Evolutionary conservation across 768 basidiomycete genomes (phyloP), one percentile per base, ranked within the genome.

Genomic region (Strobilomyces dryophilus): DNA sequence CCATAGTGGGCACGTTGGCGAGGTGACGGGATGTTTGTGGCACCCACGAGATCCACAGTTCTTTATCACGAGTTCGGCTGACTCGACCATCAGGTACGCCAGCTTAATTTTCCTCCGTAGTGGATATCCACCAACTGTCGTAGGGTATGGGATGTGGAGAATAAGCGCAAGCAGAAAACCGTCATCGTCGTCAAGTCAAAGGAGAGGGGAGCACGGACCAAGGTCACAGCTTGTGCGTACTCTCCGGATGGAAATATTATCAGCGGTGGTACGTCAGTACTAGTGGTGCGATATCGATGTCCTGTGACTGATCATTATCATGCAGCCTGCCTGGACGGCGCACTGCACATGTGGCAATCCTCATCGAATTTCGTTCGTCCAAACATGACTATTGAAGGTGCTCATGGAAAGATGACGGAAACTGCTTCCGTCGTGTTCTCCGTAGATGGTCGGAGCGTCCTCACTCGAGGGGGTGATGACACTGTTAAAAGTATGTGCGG

Each of bases 151-250:
- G 89, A 98, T 61, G 81, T 85, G 32, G 89, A 92, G 66, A 85
- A 93, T 64, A 91, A 85, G 68, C 83, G 92, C 47, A 97, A 98
- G 71, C 94, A 97, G 65, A 98, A 94, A 74, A 80, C 85, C 0
- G 93, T 97, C 40, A 95, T 99, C 61, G 94, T 98, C 15, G 92
- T 95, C 63, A 95, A 95, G 73, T 93, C 90, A 9, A 98, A 95
- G 66, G 94, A 98, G 60, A 78, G 95, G 52, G 97, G 97, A 31
- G 87, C 92, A 15, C 81, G 95, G 58, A 98, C 97, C 6, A 94
- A 93, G 68, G 86, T 99, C 7, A 89, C 87, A 4, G 67, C 85
- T 10, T 95, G 93, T 66, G 81, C 81, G 15, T 99, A 93, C 74
- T 93, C 92, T 41, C 79, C 78, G 21, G 95, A 99, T 71, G 95